A percentile compares a stretch with the other conserved stretches of the same genome.
phyloP scores from a whole-genome alignment of 306 rosid species.

The Albizia julibrissin region DNA sequence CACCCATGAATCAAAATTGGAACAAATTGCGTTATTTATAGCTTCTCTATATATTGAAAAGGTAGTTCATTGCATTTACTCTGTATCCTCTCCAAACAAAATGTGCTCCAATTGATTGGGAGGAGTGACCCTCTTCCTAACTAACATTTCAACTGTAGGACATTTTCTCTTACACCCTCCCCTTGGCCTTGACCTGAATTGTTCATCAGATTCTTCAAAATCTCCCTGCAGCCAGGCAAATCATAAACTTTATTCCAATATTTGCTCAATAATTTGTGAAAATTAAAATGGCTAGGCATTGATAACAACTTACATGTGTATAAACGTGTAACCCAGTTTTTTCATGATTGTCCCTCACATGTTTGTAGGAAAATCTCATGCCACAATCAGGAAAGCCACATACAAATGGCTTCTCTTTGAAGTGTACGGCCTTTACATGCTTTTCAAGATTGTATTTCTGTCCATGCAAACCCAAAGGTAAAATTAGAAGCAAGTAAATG shows the following conservation, averaged over 20 bases:
- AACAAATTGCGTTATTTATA: too few species aligned
- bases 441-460: slow-evolving; percentile 60
- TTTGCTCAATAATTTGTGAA: background rate
- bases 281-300: background rate
- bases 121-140: slow-evolving; percentile 74
- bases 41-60: too few species aligned
- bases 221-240: slow-evolving; percentile 61
- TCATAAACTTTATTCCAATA: background rate
- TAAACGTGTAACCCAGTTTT: slow-evolving; percentile 54
- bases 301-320: slow-evolving; percentile 41
- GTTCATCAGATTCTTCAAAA: slow-evolving; percentile 73
- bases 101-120: slow-evolving; percentile 48
- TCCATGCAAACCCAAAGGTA: background rate
- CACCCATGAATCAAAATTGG: too few species aligned
- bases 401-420: slow-evolving; percentile 44
- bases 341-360: slow-evolving; percentile 68
- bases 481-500: background rate
- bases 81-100: slow-evolving; percentile 36
- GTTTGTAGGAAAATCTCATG: slow-evolving; percentile 66
- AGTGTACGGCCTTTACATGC: slow-evolving; percentile 59
- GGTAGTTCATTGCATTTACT: too few species aligned
- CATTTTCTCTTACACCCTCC: slow-evolving; percentile 79
- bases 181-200: slow-evolving; percentile 69
- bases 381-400: slow-evolving; percentile 64
- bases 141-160: slow-evolving; percentile 71